Conservation (phyloP, 2,329 filamentous ascomycete species). For the Sporothrix protearum region DNA sequence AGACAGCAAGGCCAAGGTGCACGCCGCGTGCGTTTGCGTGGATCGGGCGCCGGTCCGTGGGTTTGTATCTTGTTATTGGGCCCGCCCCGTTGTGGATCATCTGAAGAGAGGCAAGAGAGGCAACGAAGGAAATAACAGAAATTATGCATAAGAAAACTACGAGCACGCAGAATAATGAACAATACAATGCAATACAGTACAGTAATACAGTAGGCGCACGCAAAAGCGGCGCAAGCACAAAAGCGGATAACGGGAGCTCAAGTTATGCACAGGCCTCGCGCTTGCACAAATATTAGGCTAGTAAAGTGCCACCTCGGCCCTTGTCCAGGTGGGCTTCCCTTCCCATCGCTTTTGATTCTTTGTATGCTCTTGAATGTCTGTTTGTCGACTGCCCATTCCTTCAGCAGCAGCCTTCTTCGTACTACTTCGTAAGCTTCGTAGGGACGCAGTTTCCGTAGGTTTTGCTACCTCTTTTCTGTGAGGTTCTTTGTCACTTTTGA, state of each 20-base stretch:
- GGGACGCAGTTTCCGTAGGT: neutral
- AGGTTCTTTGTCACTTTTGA: neutral
- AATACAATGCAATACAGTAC: neutral
- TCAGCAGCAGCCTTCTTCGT: neutral
- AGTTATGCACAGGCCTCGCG: slow-evolving; percentile 4
- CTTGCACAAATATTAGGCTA: slow-evolving; percentile 8
- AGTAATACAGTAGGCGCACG: neutral
- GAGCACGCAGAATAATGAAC: neutral
- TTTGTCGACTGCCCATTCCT: neutral
- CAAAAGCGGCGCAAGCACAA: neutral
- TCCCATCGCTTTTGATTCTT: neutral
- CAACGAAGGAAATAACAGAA: neutral
- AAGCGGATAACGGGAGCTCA: neutral
- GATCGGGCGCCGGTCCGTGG: slow-evolving; percentile 7
- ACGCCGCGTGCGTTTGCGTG: slow-evolving; percentile 1
- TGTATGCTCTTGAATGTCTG: neutral
- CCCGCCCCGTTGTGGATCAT: slow-evolving; percentile 6
- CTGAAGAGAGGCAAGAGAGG: neutral
- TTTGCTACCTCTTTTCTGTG: neutral
- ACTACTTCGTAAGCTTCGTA: neutral
- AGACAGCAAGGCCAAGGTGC: neutral
- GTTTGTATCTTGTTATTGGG: slow-evolving; percentile 1
- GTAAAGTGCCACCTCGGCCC: neutral
- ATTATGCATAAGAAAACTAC: neutral
- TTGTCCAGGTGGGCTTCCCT: neutral